Conservation (phyloP, 345 rosid genomes). For the Corchorus olitorius region DNA sequence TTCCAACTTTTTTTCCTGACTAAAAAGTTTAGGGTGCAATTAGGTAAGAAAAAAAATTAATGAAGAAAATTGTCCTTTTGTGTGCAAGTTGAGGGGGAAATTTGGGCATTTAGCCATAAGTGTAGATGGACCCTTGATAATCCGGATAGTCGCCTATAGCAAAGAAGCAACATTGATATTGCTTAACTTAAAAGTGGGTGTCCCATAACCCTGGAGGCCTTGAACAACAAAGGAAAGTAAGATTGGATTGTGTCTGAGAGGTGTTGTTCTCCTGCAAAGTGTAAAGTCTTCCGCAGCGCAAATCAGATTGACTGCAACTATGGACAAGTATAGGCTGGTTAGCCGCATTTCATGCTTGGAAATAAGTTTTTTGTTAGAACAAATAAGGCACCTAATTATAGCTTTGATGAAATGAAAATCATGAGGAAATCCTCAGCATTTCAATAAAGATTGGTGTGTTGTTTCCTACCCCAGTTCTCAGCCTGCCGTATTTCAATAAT, state of each 20-base stretch:
- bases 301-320: background rate
- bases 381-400: background rate
- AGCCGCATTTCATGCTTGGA: background rate
- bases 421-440: background rate
- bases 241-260: background rate
- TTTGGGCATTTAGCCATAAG: no score
- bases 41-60: no score
- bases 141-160: conserved; percentile 44
- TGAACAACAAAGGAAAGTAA: conserved; percentile 7
- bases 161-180: conserved; percentile 17
- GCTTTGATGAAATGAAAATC: background rate
- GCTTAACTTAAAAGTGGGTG: conserved; percentile 57
- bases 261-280: background rate
- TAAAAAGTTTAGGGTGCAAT: no score
- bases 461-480: no score
- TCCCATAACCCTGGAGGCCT: conserved; percentile 53
- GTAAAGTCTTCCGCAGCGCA: background rate
- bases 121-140: conserved; percentile 56
- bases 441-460: background rate
- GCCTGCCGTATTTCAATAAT: no score
- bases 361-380: background rate
- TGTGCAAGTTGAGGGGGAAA: no score
- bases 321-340: background rate
- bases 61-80: no score
- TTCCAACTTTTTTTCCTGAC: no score